Conservation (phyloP, 495 filamentous ascomycete species). For the Annulohypoxylon moriforme region DNA sequence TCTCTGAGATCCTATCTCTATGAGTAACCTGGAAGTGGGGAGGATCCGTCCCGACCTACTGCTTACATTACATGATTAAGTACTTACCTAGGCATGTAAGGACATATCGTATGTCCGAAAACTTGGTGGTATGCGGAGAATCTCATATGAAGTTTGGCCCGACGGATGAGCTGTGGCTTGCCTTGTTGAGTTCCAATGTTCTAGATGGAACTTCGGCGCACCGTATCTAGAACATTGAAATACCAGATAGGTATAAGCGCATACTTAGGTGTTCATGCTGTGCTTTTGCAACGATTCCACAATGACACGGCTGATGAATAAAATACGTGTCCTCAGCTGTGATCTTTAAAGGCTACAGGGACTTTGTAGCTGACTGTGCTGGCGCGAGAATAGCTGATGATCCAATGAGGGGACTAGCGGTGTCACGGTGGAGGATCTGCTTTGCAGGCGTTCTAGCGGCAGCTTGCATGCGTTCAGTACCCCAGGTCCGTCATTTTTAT, state of each 20-base stretch:
- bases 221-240: conserved; percentile 8
- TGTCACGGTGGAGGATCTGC: conserved; percentile 11
- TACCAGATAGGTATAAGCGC: background rate
- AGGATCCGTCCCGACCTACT: conserved; percentile 24
- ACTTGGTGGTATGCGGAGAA: conserved; percentile 5
- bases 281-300: background rate
- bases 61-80: conserved; percentile 5
- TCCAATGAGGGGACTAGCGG: conserved; percentile 8
- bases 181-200: conserved; percentile 11
- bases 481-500: background rate
- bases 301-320: background rate
- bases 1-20: conserved; percentile 11
- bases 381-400: background rate
- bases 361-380: conserved; percentile 8
- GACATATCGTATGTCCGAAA: conserved; percentile 29
- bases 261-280: background rate
- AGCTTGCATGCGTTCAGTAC: conserved; percentile 19
- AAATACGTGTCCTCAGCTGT: conserved; percentile 21
- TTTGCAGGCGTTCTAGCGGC: conserved; percentile 23
- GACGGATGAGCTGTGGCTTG: conserved; percentile 26
- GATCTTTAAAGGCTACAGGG: background rate
- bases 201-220: background rate
- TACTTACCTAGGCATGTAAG: background rate
- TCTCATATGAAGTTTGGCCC: conserved; percentile 1
- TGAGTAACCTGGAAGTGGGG: conserved; percentile 19